Base-by-base conservation (phyloP, 768 basidiomycete genomes). In the Pleurotus pulmonarius region DNA sequence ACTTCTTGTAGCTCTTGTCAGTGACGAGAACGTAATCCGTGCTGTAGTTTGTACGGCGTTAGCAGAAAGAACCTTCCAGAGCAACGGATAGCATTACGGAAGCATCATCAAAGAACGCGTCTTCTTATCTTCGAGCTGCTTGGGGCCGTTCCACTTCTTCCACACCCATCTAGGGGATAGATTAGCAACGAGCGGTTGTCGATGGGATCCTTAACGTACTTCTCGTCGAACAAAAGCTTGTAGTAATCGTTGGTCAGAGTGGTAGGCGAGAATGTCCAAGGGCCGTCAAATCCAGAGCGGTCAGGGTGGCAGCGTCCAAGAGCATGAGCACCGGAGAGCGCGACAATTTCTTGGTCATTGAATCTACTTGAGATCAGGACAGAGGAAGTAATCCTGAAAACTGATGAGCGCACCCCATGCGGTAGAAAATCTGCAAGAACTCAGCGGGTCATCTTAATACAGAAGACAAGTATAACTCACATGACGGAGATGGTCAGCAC, bases 281-380 rank as follows among this genome's bases (percentile, higher is more conserved):
- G 93, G 9, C 90, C 93, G 5, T 90, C 86, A 68, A 87, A 95
- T 41, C 90, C 91, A 56, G 88, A 90, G 52, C 92, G 84, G 71
- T 91, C 82, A 56, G 77, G 57, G 78, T 99, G 96, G 81, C 94
- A 96, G 68, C 96, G 91, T 20, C 97, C 96, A 45, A 99, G 85
- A 57, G 94, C 94, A 67, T 99, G 96, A 38, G 92, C 94, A 60
- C 96, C 96, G 20, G 84, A 83, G 61, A 98, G 89, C 55, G 93
- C 92, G 58, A 97, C 95, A 49, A 98, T 98, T 75, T 98, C 96
- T 72, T 92, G 92, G 73, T 99, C 96, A 68, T 94, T 89, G 80
- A 98, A 95, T 53, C 78, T 79, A 39, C 26, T 20, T 9, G 55
- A 49, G 18, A 49, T 24, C 11, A 45, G 24, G 18, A 16, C 22